These are phyloP conservation scores for Pichia sp. DNA, from an alignment of 1,139 yeast genomes.

Conservation along the genomic window DNA sequence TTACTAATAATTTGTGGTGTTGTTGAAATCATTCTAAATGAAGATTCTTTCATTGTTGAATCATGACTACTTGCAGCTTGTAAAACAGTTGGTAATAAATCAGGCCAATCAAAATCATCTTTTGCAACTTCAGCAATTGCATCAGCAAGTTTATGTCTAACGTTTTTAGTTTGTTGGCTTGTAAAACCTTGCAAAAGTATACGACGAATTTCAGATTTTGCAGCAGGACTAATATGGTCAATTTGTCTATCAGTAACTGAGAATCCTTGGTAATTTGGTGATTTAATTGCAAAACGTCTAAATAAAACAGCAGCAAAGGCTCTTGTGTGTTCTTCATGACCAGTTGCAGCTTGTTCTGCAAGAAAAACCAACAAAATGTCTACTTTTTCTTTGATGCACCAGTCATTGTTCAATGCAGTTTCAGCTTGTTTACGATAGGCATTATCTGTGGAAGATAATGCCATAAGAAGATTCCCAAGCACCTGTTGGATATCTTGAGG, in stretches of 20 bases:
- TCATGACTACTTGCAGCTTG: conserved; percentile 52
- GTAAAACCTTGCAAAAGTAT: conserved; percentile 69
- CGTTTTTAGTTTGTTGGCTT: conserved; percentile 57
- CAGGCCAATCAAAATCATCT: conserved; percentile 63
- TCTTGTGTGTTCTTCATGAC: conserved; percentile 48
- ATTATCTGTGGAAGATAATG: conserved; percentile 76
- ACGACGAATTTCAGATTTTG: conserved; percentile 56
- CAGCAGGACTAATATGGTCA: conserved; percentile 58
- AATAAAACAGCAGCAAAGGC: conserved; percentile 83
- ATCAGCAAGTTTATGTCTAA: conserved; percentile 89
- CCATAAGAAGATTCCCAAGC: conserved; percentile 54
- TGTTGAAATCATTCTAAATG: conserved; percentile 81
- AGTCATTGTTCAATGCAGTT: conserved; percentile 59
- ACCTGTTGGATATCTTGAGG: conserved; percentile 57
- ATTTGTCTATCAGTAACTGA: conserved; percentile 70
- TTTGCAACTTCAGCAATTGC: conserved; percentile 90
- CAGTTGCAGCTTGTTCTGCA: conserved; percentile 70
- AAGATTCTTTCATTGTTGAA: conserved; percentile 78
- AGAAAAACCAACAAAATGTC: conserved; percentile 69
- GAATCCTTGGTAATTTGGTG: conserved; percentile 52
- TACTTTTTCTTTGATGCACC: conserved; percentile 60
- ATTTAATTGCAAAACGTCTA: conserved; percentile 77
- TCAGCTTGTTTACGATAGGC: conserved; percentile 73
- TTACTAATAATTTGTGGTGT: conserved; percentile 70
- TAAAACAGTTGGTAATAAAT: conserved; percentile 67